A percentile compares a stretch with the other conserved stretches of the same genome.
Conservation (phyloP, 139 green algal species). For the Tetraselmis chui region DNA sequence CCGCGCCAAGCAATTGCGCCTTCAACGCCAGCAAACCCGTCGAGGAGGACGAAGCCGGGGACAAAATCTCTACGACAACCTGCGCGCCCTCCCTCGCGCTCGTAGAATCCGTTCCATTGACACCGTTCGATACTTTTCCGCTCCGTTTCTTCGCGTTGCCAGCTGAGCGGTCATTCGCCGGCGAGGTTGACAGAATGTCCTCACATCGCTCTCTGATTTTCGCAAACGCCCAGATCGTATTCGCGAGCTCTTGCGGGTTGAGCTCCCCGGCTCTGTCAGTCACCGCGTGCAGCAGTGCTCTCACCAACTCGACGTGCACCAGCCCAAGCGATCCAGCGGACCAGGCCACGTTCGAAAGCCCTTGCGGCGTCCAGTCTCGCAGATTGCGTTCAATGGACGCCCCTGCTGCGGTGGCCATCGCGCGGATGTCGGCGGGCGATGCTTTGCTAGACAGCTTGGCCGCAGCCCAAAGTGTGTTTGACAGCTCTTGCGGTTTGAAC, state of each 20-base stretch:
- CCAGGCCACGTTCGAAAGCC: neutral
- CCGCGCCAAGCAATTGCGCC: neutral
- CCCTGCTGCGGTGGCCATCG: neutral
- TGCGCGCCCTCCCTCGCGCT: neutral
- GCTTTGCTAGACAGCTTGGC: neutral
- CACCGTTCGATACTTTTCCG: too few relatives aligned
- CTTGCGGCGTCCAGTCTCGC: neutral
- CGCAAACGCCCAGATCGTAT: neutral
- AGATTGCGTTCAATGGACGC: neutral
- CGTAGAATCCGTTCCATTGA: neutral
- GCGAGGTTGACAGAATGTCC: too few relatives aligned
- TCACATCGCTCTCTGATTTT: neutral
- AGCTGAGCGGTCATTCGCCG: too few relatives aligned
- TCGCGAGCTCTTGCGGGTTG: conserved; percentile 3
- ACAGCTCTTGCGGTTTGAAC: conserved; percentile 5
- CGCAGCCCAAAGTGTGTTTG: neutral
- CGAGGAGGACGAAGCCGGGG: neutral
- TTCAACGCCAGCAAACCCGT: neutral
- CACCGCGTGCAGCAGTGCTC: neutral
- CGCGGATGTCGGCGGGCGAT: neutral
- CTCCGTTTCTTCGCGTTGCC: neutral
- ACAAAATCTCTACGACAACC: neutral
- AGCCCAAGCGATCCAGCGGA: neutral
- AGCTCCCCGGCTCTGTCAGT: neutral
- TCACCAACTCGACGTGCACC: neutral